phyloP scores from a whole-genome alignment of 2,329 filamentous ascomycete species.

The Aspergillus ibericus region DNA sequence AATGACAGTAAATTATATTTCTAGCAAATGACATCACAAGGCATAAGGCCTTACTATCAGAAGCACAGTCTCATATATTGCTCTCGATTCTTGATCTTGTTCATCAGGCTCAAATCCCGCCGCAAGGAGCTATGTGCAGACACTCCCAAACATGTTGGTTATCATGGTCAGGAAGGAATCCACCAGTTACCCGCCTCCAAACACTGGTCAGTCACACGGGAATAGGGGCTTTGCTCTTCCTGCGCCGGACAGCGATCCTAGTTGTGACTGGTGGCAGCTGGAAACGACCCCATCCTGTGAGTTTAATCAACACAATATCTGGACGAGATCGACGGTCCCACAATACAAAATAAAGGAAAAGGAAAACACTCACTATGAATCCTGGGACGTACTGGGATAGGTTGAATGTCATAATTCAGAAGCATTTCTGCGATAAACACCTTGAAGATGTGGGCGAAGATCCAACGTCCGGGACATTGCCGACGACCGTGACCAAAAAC shows the following conservation, averaged over 20 bases:
- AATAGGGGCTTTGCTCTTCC: not conserved
- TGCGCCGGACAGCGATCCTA: slow-evolving; percentile 13
- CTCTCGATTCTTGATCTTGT: no score
- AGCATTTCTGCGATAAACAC: slow-evolving; percentile 14
- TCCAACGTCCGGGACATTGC: slow-evolving; percentile 16
- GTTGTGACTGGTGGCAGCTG: slow-evolving; percentile 13
- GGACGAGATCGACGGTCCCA: not conserved
- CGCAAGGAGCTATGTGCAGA: no score
- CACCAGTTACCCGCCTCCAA: not conserved
- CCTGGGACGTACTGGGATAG: slow-evolving; percentile 9
- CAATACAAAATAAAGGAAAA: not conserved
- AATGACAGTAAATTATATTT: not conserved
- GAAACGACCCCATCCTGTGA: slow-evolving; percentile 16
- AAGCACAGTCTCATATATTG: no score
- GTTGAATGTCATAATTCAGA: slow-evolving; percentile 15
- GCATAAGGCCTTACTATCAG: no score
- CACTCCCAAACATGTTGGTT: no score
- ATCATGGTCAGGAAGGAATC: no score
- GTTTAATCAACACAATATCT: not conserved
- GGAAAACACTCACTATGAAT: slow-evolving; percentile 10
- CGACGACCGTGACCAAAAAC: slow-evolving; percentile 18
- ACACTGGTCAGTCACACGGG: not conserved
- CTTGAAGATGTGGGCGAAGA: slow-evolving; percentile 16
- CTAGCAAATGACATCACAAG: not conserved
- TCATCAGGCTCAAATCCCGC: no score